phyloP scores from a whole-genome alignment of 495 filamentous ascomycete species.

The Xylaria cubensis region DNA sequence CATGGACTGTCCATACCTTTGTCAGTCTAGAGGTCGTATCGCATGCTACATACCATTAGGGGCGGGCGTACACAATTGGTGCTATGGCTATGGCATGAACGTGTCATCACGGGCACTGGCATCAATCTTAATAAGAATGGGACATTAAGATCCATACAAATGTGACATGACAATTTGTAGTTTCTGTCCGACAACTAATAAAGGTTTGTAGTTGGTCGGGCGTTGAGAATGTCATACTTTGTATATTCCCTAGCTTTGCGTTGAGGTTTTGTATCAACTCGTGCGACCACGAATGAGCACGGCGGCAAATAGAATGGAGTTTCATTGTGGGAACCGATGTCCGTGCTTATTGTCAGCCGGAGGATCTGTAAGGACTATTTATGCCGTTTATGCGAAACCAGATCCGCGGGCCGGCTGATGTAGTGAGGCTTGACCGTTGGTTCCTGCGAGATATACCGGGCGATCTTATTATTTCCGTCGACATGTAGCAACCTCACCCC shows the following conservation, averaged over 20 bases:
- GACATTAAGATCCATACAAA: neutral
- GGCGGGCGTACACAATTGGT: neutral
- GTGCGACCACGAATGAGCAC: neutral
- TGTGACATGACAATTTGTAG: neutral
- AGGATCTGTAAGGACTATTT: neutral
- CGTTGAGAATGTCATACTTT: neutral
- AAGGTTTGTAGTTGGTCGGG: neutral
- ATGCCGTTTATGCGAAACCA: conserved; percentile 21
- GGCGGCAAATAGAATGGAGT: neutral
- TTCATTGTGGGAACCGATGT: neutral
- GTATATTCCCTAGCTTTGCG: neutral
- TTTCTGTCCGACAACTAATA: neutral
- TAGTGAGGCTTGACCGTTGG: conserved; percentile 16
- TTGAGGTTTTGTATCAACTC: neutral
- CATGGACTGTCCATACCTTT: neutral
- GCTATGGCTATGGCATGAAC: conserved; percentile 2
- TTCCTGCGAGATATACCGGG: conserved; percentile 23
- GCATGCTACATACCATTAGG: neutral
- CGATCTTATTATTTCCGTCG: conserved; percentile 24
- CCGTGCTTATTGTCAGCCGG: conserved; percentile 1
- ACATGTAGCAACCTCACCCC: conserved; percentile 1
- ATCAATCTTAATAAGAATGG: neutral
- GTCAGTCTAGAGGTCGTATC: conserved; percentile 13
- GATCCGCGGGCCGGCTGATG: conserved; percentile 20
- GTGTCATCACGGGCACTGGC: conserved; percentile 22